A percentile compares a stretch with the other conserved stretches of the same genome.
Evolutionary conservation across 176 grass and related monocot genomes (phyloP).

Genomic region (Canna indica): DNA sequence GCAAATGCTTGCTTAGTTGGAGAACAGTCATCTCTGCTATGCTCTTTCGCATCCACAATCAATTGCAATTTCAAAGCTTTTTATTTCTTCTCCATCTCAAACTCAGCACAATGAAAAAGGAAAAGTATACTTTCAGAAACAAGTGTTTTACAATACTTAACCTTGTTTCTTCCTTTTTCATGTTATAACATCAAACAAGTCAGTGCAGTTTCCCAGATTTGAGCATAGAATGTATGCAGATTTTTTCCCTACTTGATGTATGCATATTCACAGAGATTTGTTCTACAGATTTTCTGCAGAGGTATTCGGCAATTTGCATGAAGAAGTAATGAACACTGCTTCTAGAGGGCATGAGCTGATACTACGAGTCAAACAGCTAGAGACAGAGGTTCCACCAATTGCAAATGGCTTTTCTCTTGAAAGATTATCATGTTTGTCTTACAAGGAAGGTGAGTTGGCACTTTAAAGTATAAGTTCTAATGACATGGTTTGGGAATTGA

Average conservation of each 20-base stretch:
- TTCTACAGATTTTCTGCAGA: constrained; percentile 46
- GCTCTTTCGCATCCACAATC: too few relatives aligned
- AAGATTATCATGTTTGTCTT: constrained; percentile 37
- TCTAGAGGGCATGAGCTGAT: constrained; percentile 54
- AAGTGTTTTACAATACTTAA: too few relatives aligned
- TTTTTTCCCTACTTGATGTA: neutral
- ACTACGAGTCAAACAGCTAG: constrained; percentile 65
- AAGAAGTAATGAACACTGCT: constrained; percentile 54
- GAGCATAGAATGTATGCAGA: neutral
- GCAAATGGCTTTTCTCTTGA: constrained; percentile 38
- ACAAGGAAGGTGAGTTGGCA: constrained; percentile 38
- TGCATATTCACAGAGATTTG: neutral
- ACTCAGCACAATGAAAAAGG: too few relatives aligned
- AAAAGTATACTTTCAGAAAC: too few relatives aligned
- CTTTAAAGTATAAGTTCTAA: constrained; percentile 9
- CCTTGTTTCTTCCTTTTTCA: too few relatives aligned
- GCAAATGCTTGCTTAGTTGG: too few relatives aligned
- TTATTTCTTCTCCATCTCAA: too few relatives aligned
- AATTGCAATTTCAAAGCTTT: too few relatives aligned
- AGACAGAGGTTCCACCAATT: constrained; percentile 50
- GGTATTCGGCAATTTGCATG: constrained; percentile 64
- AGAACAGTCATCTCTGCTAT: too few relatives aligned
- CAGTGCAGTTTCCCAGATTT: neutral
- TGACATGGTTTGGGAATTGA: too few relatives aligned
- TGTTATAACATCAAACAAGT: too few relatives aligned